Evolutionary conservation across 2,329 filamentous ascomycete species (phyloP), one percentile per base, ranked within the genome.

Genomic region (Aureobasidium sp.): DNA sequence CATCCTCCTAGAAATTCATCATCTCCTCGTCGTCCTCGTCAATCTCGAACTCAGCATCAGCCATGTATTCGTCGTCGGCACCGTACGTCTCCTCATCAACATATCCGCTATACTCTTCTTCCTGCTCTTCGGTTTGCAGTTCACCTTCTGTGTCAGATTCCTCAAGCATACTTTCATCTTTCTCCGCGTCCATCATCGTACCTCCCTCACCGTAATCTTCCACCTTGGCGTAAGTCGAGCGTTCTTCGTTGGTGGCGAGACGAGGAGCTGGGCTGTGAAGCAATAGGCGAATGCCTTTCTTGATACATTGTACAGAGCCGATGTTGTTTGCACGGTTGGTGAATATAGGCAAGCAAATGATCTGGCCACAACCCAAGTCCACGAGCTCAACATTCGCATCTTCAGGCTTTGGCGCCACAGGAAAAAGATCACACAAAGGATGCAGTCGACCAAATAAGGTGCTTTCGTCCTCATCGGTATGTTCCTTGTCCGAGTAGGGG

Each of bases 371-470:
- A 8, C 60, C 50, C 1, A 62, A 15, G 9, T 57, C 60, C 5
- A 62, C 60, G 27, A 62, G 42, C 24, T 62, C 60, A 33, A 62
- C 60, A 19, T 62, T 62, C 11, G 50, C 60, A 12, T 62, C 50
- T 22, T 39, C 33, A 14, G 44, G 40, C 1, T 22, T 22, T 4
- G 24, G 1, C 3, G 50, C 50, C 19, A 62, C 3, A 17, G 60
- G 50, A 5, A 62, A 31, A 6, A 62, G 60, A 35, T 49, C 50
- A 35, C 60, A 62, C 5, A 62, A 52, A 42, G 60, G 60, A 33
- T 62, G 42, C 8, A 62, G 31, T 14, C 60, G 49, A 5, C 49
- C 60, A 15, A 47, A 49, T 2, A 24, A 12, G 9, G 40, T 24
- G 1, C 6, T 27, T 22, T 60, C 27, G 3, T 33, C 42, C 11